Percentiles rank a stretch among this genome's conserved stretches.
Conservation (phyloP, 2,329 filamentous ascomycete genomes). For the Ascomycota sp. region DNA sequence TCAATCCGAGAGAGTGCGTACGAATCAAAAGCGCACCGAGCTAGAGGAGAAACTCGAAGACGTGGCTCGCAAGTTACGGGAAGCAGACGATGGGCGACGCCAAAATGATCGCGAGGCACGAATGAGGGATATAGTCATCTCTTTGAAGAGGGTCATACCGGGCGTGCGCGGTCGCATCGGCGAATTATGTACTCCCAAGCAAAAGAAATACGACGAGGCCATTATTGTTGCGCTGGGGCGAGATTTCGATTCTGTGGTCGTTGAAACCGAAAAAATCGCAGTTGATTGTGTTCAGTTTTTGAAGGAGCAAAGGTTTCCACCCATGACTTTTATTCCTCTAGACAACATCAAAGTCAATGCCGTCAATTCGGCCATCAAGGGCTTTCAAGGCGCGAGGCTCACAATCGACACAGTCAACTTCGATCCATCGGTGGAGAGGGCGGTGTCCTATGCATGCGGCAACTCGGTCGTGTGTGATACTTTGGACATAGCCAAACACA, state of each 20-base stretch:
- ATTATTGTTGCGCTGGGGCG: slow-evolving; percentile 81
- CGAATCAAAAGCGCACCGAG: slow-evolving; percentile 66
- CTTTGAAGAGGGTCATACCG: slow-evolving; percentile 76
- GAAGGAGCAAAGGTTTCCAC: slow-evolving; percentile 69
- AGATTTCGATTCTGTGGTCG: slow-evolving; percentile 85
- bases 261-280: slow-evolving; percentile 86
- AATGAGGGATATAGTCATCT: slow-evolving; percentile 64
- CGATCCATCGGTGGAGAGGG: slow-evolving; percentile 69
- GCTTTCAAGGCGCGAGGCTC: slow-evolving; percentile 64
- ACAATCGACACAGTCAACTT: slow-evolving; percentile 96
- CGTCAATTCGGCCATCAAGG: slow-evolving; percentile 77
- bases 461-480: slow-evolving; percentile 89
- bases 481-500: slow-evolving; percentile 65
- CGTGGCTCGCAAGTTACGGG: slow-evolving; percentile 57
- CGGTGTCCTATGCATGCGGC: slow-evolving; percentile 86
- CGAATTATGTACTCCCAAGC: slow-evolving; percentile 85
- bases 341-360: slow-evolving; percentile 95
- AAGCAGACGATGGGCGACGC: slow-evolving; percentile 67
- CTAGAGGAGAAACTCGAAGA: slow-evolving; percentile 82
- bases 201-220: slow-evolving; percentile 89
- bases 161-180: slow-evolving; percentile 81
- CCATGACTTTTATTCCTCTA: slow-evolving; percentile 85
- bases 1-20: slow-evolving; percentile 63
- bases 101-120: slow-evolving; percentile 66
- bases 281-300: slow-evolving; percentile 89